These are phyloP conservation scores for Pseudogymnoascus sp. DNA, from an alignment of 2,329 filamentous ascomycete genomes.

Conservation along the genomic window DNA sequence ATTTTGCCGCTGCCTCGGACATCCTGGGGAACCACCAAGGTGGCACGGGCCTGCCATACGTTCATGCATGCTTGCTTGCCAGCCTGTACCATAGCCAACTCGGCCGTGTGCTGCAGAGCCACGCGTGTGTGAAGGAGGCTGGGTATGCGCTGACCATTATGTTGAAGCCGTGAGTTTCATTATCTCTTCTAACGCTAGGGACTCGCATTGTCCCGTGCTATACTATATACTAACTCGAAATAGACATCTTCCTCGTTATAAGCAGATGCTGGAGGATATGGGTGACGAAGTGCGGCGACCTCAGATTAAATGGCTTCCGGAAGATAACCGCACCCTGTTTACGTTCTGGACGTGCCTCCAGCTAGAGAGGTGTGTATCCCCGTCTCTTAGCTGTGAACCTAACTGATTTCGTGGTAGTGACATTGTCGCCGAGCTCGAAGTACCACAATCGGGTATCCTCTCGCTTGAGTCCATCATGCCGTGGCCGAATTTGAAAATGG, in stretches of 20 bases:
- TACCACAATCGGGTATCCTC: conserved; percentile 53
- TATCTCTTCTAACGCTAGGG: neutral
- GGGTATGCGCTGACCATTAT: conserved; percentile 58
- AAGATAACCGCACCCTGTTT: conserved; percentile 59
- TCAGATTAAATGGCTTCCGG: neutral
- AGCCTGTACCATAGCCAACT: conserved; percentile 85
- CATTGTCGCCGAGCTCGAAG: conserved; percentile 74
- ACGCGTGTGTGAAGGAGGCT: conserved; percentile 49
- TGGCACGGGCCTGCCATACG: conserved; percentile 72
- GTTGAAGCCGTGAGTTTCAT: conserved; percentile 48
- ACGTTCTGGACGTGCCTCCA: conserved; percentile 93
- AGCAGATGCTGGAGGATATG: neutral
- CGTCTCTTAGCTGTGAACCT: neutral
- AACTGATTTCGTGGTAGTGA: conserved; percentile 48
- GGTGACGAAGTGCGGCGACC: neutral
- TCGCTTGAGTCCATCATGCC: conserved; percentile 56
- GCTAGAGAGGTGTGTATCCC: conserved; percentile 63
- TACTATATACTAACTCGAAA: neutral
- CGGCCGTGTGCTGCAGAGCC: conserved; percentile 79
- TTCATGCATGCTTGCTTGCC: conserved; percentile 76
- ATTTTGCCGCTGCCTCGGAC: conserved; percentile 77
- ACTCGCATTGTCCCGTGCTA: neutral
- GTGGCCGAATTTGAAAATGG: conserved; percentile 48
- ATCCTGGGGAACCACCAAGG: conserved; percentile 77
- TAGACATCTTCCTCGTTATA: neutral